These are phyloP conservation scores for Mayamaea pseudoterrestris DNA, from an alignment of 108 stramenopile species.

Conservation along the genomic window DNA sequence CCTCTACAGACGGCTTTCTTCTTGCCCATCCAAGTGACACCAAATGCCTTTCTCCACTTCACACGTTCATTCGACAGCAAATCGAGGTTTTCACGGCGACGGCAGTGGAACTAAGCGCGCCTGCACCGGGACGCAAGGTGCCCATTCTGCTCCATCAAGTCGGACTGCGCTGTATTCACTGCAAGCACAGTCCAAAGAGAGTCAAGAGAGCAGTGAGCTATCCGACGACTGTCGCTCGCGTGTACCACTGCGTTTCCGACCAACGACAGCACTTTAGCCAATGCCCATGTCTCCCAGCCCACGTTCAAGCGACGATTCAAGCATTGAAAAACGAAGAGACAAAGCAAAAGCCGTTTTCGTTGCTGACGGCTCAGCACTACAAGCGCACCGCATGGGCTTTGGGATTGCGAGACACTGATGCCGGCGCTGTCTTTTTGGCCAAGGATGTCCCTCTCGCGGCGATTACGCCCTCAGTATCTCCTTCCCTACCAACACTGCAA, in stretches of 20 bases:
- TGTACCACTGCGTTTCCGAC: constrained; percentile 50
- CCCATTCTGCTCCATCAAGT: constrained; percentile 34
- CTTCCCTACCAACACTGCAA: no score
- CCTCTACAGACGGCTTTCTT: no score
- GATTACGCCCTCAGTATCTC: no score
- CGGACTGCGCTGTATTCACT: constrained; percentile 54
- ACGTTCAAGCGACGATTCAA: constrained; percentile 18
- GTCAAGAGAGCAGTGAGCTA: constrained; percentile 48
- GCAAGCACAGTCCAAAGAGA: constrained; percentile 17
- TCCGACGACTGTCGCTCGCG: constrained; percentile 27
- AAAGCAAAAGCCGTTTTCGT: constrained; percentile 5
- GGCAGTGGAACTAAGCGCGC: constrained; percentile 20
- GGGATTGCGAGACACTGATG: constrained; percentile 32
- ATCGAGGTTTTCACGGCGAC: constrained; percentile 52
- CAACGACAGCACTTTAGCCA: constrained; percentile 47
- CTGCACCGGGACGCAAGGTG: constrained; percentile 44
- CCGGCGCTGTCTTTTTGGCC: constrained; percentile 20
- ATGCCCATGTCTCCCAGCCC: constrained; percentile 21
- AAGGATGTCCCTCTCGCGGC: not conserved
- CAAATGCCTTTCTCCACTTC: constrained; percentile 24
- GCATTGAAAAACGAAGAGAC: constrained; percentile 14
- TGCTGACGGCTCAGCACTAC: constrained; percentile 47
- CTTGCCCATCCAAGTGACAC: no score
- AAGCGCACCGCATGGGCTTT: constrained; percentile 25
- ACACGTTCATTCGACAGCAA: constrained; percentile 36